Conservation (phyloP, 2,329 filamentous ascomycete genomes). For the Fusarium tuaranense region DNA sequence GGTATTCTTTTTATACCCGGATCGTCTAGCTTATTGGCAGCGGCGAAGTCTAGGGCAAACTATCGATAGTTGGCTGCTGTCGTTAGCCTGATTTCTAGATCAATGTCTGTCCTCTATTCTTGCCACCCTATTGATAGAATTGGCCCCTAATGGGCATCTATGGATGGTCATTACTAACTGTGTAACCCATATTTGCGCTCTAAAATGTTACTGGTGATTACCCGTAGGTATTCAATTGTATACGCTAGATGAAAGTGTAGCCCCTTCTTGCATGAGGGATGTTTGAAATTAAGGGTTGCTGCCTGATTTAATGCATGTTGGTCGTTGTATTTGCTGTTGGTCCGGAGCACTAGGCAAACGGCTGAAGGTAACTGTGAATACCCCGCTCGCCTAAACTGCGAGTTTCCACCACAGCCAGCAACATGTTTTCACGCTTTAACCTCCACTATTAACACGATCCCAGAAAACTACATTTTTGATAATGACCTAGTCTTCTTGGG, state of each 20-base stretch:
- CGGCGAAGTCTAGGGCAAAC: neutral
- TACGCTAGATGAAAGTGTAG: no score
- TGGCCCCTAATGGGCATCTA: neutral
- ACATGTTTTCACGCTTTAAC: conserved; percentile 1
- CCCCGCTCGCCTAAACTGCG: conserved; percentile 5
- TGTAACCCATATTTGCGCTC: no score
- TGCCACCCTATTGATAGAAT: neutral
- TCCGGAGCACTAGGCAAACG: neutral
- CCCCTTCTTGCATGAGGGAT: neutral
- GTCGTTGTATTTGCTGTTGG: neutral
- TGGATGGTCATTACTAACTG: no score
- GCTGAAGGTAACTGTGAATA: no score
- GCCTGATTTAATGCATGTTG: conserved; percentile 7
- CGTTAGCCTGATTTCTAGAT: neutral
- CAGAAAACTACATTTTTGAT: neutral
- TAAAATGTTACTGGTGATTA: no score
- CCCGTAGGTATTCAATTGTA: no score
- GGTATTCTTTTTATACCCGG: no score
- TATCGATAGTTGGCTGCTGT: neutral
- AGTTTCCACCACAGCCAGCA: conserved; percentile 3
- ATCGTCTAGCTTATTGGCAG: no score
- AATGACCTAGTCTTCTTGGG: conserved; percentile 26
- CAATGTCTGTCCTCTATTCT: neutral
- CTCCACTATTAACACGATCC: neutral
- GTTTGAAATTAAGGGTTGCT: conserved; percentile 6